These are phyloP conservation scores for Yarrowia alimentaria DNA, from an alignment of 805 yeast genomes.

Conservation along the genomic window DNA sequence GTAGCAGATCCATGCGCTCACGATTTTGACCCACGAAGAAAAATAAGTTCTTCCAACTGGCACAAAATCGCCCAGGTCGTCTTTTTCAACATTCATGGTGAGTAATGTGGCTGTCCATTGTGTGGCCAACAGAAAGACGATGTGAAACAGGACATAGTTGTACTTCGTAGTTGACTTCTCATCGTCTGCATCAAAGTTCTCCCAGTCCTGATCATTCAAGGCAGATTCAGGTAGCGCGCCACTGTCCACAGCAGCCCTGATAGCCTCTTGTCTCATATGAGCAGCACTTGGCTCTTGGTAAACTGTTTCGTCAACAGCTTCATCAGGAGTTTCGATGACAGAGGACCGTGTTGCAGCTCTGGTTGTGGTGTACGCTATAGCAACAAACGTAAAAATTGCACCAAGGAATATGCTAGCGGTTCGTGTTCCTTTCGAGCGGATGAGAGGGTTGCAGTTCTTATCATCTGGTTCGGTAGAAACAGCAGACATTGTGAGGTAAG, in stretches of 20 bases:
- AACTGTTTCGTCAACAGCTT: constrained; percentile 41
- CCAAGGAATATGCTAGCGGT: constrained; percentile 85
- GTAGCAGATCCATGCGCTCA: constrained; percentile 90
- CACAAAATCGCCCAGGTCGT: constrained; percentile 80
- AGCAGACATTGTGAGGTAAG: constrained; percentile 86
- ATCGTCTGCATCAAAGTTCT: constrained; percentile 55
- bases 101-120: constrained; percentile 93
- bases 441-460: constrained; percentile 82
- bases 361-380: constrained; percentile 95
- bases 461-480: constrained; percentile 97
- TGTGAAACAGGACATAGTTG: constrained; percentile 83
- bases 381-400: constrained; percentile 88
- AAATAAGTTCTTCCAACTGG: constrained; percentile 98
- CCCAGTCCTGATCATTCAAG: constrained; percentile 65
- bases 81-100: constrained; percentile 86
- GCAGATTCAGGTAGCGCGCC: constrained; percentile 96
- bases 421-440: constrained; percentile 85
- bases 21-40: constrained; percentile 89
- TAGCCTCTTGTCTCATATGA: constrained; percentile 76
- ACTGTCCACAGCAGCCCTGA: constrained; percentile 91
- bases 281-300: constrained; percentile 42
- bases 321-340: constrained; percentile 42
- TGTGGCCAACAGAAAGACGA: constrained; percentile 90
- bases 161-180: constrained; percentile 66
- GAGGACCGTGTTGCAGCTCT: constrained; percentile 84